phyloP scores from a whole-genome alignment of 805 yeast genomes.

The Yarrowia osloensis region DNA sequence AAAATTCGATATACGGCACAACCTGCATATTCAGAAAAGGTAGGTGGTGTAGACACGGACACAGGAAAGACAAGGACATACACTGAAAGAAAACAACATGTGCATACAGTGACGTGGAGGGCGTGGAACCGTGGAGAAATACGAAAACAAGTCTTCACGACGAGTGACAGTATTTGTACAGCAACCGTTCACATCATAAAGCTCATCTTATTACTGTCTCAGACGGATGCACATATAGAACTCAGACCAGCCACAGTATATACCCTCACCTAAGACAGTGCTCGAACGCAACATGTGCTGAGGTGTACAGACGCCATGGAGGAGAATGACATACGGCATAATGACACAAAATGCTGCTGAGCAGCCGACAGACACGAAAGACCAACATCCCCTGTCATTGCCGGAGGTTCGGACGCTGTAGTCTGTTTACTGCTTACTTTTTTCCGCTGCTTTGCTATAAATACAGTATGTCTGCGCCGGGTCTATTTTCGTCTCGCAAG shows the following conservation, averaged over 20 bases:
- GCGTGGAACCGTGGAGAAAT: neutral
- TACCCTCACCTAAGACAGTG: neutral
- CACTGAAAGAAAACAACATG: neutral
- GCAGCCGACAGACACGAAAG: too few relatives aligned
- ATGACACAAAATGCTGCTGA: too few relatives aligned
- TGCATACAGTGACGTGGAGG: neutral
- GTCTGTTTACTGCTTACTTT: neutral
- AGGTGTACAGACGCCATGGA: too few relatives aligned
- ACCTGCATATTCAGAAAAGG: neutral
- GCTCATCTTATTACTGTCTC: neutral
- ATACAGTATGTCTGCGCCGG: neutral
- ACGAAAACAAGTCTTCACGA: too few relatives aligned
- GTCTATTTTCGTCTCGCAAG: neutral
- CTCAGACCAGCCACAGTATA: conserved; percentile 1
- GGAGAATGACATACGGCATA: too few relatives aligned
- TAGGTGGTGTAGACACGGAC: neutral
- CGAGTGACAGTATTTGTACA: too few relatives aligned
- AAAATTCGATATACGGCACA: neutral
- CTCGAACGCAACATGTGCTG: neutral
- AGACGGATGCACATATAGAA: neutral
- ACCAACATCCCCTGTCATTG: too few relatives aligned
- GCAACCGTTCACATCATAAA: neutral
- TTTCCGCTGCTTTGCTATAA: neutral
- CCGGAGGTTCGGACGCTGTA: too few relatives aligned
- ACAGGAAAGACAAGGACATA: neutral